Base-by-base conservation (phyloP, 176 grass and related monocot species). In the Avena sativa region DNA sequence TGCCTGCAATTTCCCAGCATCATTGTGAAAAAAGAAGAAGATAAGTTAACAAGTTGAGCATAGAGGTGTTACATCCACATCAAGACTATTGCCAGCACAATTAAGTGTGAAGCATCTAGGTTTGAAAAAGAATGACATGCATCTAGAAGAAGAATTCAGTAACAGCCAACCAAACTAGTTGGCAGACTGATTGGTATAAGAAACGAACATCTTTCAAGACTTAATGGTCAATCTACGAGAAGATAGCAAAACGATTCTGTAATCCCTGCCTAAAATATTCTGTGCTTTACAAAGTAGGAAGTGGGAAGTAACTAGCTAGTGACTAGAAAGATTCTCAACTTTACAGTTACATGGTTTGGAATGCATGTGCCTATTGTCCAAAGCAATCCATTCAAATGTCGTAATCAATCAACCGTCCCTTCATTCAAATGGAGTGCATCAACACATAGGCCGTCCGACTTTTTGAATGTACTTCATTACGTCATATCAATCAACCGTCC, bases 71-170 rank as follows among this genome's bases (percentile, higher is more conserved):
- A 50, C 25, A 84, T 75, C 25, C 40, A 50, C 71, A 50, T 75
- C 56, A 63, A 63, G 19, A 62, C 1, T 63, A 49, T 62, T 63
- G 10, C 1, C 70, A 21, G 63, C 25, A 74, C 14, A 62, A 49
- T 8, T 74, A 61, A 9, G 47, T 60, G 2, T 15, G 13, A 83
- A 48, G 4, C 62, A n/a, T 67, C 44, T 32, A 68, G 10, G 50
- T 77, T 77, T 57, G 74, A 56, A 77, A 56, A 77, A 56, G 74
- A 77, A 77, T 56, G 50, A 15, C 28, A 79, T 59, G 60, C 79
- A 51, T 81, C 62, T 81, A 9, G 50, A 69, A 84, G 71, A 50
- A 76, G 56, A 84, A 84, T 71, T 30, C 23, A 66, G 12, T 67
- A 81, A 68, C 15, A 53, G 79, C 48, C 63, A 28, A 58, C 67